Base-by-base conservation (phyloP, 805 yeast genomes). In the Saturnispora besseyi region DNA sequence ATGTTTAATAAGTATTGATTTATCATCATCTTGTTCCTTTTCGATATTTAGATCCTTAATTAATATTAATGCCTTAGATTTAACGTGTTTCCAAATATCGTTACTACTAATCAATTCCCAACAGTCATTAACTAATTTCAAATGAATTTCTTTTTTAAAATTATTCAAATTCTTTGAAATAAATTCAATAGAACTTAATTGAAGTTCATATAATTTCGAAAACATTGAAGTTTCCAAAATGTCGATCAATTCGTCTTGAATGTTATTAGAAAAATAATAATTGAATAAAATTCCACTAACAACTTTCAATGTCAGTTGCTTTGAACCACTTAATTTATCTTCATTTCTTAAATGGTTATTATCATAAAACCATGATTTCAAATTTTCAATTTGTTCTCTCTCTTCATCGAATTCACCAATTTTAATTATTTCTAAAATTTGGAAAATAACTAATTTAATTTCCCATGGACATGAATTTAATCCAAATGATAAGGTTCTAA, bases 181-280 rank as follows among this genome's bases (percentile, higher is more conserved):
- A 51, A 64, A 71, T 0, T 63, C 54, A 15, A 79, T 60, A 0
- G 77, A 71, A 4, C 65, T 55, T 1, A 71, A 44, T 54, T 74
- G 77, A 13, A 77, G 77, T 52, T 77, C 78, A 55, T 67, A 76
- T 43, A 59, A 63, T 2, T 62, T 49, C 0, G 80, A 75, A 4
- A 74, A 70, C 9, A 69, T 42, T 13, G 60, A 55, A 13, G 71
- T 45, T 1, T 68, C 47, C 15, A 46, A 26, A 55, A 41, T 54
- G 26, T 45, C 36, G 10, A 34, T 31, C 2, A 42, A 13, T 45
- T 64, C 56, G 10, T 51, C 48, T 30, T 33, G 10, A 8, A 18
- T 15, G 15, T 45, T 22, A 15, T 30, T 26, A 6, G 5, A 9
- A 18, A 18, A 18, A 36, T 34, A 34, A 29, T 24, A 12, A 11